These are phyloP conservation scores for Panaeolus papilionaceus DNA, from an alignment of 768 basidiomycete genomes.

Conservation along the genomic window DNA sequence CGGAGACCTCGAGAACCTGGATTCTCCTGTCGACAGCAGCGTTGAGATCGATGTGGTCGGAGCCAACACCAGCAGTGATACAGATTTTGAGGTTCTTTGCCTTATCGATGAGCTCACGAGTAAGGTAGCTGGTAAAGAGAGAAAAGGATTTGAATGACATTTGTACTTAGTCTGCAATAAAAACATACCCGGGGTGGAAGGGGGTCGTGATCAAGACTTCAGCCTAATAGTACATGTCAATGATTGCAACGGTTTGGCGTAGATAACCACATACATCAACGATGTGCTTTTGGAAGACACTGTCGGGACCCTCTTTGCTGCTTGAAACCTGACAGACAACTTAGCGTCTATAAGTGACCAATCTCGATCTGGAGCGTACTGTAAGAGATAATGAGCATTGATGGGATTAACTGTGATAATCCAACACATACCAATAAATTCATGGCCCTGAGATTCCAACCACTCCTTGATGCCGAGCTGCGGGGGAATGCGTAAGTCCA, in stretches of 20 bases:
- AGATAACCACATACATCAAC: conserved; percentile 61
- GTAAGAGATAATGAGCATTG: not conserved
- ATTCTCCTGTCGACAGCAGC: conserved; percentile 61
- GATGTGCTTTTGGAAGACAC: conserved; percentile 84
- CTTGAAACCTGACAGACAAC: conserved; percentile 61
- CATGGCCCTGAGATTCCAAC: conserved; percentile 76
- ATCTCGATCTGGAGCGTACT: not conserved
- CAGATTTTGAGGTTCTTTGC: conserved; percentile 91
- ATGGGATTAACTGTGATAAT: conserved; percentile 7
- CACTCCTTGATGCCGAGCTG: conserved; percentile 78
- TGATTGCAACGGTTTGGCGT: not conserved
- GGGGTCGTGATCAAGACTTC: conserved; percentile 85
- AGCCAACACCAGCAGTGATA: conserved; percentile 91
- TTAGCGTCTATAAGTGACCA: conserved; percentile 1
- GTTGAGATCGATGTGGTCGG: conserved; percentile 90
- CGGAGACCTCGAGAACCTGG: conserved; percentile 61
- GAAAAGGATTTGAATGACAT: not conserved
- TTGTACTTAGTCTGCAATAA: not conserved
- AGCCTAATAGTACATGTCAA: conserved; percentile 49
- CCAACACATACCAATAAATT: conserved; percentile 62
- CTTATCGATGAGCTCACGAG: conserved; percentile 73
- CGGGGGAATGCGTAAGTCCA: conserved; percentile 16
- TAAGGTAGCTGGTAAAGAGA: conserved; percentile 58
- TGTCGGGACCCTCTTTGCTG: conserved; percentile 84
- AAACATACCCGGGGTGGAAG: conserved; percentile 74